These are phyloP conservation scores for Didymella glomerata DNA, from an alignment of 2,329 filamentous ascomycete species.

Conservation along the genomic window DNA sequence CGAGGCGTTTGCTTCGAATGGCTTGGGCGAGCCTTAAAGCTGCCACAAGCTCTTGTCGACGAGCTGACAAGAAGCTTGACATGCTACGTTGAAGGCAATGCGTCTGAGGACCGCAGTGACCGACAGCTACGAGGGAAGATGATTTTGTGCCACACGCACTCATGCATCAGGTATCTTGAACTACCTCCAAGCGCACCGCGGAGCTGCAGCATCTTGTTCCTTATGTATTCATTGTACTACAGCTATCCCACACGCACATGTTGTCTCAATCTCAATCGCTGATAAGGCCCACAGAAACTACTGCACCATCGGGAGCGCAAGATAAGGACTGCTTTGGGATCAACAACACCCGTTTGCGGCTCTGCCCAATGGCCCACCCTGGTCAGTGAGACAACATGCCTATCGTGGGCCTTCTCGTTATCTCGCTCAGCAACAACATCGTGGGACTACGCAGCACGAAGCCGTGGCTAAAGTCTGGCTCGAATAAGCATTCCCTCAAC, in stretches of 20 bases:
- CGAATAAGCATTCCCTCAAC: slow-evolving; percentile 14
- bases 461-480: slow-evolving; percentile 3
- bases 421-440: slow-evolving; percentile 3
- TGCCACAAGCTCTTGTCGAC: background rate
- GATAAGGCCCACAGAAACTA: slow-evolving; percentile 25
- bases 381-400: slow-evolving; percentile 6
- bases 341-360: slow-evolving; percentile 10
- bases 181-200: background rate
- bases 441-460: background rate
- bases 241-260: slow-evolving; percentile 11
- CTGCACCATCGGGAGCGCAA: slow-evolving; percentile 16
- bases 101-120: background rate
- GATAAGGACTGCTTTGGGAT: slow-evolving; percentile 15
- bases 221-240: slow-evolving; percentile 15
- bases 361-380: slow-evolving; percentile 14
- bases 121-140: background rate
- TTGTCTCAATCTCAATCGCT: slow-evolving; percentile 10
- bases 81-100: background rate
- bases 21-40: slow-evolving; percentile 1
- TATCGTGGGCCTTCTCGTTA: slow-evolving; percentile 1
- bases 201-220: slow-evolving; percentile 1
- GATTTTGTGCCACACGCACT: background rate
- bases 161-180: background rate
- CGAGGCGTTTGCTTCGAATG: slow-evolving; percentile 21
- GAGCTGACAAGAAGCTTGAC: background rate